These are phyloP conservation scores for Botryosphaeria agaves DNA, from an alignment of 2,329 filamentous ascomycete genomes.

Conservation along the genomic window DNA sequence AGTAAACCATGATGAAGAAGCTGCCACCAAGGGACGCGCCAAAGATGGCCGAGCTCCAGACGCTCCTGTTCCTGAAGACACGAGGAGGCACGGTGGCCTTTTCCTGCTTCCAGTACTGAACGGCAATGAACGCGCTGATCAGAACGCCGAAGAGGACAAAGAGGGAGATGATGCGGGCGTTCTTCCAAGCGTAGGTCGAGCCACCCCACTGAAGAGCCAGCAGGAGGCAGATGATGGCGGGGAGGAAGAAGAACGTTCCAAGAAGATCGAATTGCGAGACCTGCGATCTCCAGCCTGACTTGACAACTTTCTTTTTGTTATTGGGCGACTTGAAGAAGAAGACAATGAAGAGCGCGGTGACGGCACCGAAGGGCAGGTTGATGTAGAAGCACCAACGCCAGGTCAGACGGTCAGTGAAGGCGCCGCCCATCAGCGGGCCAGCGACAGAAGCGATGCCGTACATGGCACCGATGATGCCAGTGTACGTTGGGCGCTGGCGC, in stretches of 20 bases:
- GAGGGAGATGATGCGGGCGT: constrained; percentile 26
- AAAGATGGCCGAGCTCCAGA: constrained; percentile 24
- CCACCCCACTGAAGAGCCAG: constrained; percentile 34
- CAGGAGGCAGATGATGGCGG: constrained; percentile 29
- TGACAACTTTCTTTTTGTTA: constrained; percentile 1
- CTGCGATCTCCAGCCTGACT: constrained; percentile 8
- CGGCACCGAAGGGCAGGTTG: constrained; percentile 33
- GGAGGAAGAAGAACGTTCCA: constrained; percentile 25
- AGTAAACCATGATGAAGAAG: constrained; percentile 28
- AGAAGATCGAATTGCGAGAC: constrained; percentile 28
- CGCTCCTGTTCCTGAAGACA: constrained; percentile 26
- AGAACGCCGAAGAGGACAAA: constrained; percentile 28
- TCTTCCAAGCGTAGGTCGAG: constrained; percentile 27
- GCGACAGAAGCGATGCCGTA: constrained; percentile 30
- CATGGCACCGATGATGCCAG: constrained; percentile 30
- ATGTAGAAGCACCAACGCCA: constrained; percentile 36
- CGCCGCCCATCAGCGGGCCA: constrained; percentile 30
- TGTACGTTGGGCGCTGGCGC: constrained; percentile 28
- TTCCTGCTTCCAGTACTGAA: constrained; percentile 26
- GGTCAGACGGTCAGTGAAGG: constrained; percentile 25
- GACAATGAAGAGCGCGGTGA: constrained; percentile 13
- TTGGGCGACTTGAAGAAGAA: constrained; percentile 5
- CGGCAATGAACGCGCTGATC: constrained; percentile 20
- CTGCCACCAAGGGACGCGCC: constrained; percentile 22
- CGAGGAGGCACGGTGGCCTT: constrained; percentile 28